Percentiles rank a stretch among this genome's conserved stretches.
Evolutionary conservation across 495 filamentous ascomycete genomes (phyloP).

Genomic region (Elaphomyces granulatus): DNA sequence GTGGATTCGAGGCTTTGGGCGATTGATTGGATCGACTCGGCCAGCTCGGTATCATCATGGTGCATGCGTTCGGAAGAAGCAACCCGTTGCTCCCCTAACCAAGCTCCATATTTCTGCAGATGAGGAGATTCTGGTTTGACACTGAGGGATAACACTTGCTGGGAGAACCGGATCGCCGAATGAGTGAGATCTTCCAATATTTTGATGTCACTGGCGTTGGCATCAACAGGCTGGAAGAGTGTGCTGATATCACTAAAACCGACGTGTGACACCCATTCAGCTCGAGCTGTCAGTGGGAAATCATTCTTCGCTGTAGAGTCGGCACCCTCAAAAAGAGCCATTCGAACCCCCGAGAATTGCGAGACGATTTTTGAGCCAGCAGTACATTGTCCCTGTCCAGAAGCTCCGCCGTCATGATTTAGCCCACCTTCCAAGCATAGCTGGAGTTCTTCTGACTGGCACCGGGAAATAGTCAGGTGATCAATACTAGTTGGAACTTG

Average conservation of each 20-base stretch:
- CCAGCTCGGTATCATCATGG: no score
- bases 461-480: not conserved
- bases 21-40: not conserved
- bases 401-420: slow-evolving; percentile 6
- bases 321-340: slow-evolving; percentile 3
- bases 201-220: not conserved
- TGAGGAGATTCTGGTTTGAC: not conserved
- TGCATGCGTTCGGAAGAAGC: no score
- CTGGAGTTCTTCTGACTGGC: not conserved
- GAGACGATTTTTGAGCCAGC: no score
- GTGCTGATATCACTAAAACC: slow-evolving; percentile 2
- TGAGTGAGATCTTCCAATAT: not conserved
- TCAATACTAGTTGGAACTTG: not conserved
- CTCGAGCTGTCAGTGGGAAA: not conserved
- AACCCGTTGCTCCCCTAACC: not conserved
- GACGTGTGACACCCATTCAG: slow-evolving; percentile 5
- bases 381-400: no score
- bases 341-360: slow-evolving; percentile 5
- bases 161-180: not conserved
- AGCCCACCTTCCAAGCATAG: slow-evolving; percentile 5
- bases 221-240: slow-evolving; percentile 1
- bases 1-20: not conserved
- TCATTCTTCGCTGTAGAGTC: not conserved
- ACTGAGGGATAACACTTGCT: not conserved
- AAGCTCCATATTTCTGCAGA: not conserved